phyloP scores from a whole-genome alignment of 768 basidiomycete genomes.

The Boletellus ananas region DNA sequence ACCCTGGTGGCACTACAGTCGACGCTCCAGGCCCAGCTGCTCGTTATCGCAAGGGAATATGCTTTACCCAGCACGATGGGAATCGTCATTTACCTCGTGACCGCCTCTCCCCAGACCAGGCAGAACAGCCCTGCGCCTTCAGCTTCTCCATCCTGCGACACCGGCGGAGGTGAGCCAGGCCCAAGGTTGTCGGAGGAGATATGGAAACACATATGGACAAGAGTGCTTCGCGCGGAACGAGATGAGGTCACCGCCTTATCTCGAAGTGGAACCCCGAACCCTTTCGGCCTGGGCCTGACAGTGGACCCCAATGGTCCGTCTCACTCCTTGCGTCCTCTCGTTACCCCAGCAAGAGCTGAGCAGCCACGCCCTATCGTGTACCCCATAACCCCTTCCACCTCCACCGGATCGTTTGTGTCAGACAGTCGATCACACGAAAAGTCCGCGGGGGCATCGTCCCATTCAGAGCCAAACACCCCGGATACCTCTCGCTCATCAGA shows the following conservation, averaged over 20 bases:
- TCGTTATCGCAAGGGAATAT: constrained; percentile 90
- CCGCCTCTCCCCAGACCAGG: constrained; percentile 27
- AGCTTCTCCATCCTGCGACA: constrained; percentile 20
- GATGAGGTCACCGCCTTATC: constrained; percentile 33
- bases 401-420: constrained; percentile 51
- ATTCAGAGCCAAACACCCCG: constrained; percentile 49
- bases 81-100: constrained; percentile 76
- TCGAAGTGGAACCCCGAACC: constrained; percentile 35
- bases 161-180: constrained; percentile 55
- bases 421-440: constrained; percentile 46
- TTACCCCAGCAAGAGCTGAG: constrained; percentile 42
- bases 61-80: constrained; percentile 85
- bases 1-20: constrained; percentile 84
- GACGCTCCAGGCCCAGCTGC: constrained; percentile 76
- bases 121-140: constrained; percentile 15
- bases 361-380: constrained; percentile 34
- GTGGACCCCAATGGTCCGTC: constrained; percentile 32
- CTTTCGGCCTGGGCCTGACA: constrained; percentile 44
- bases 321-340: constrained; percentile 42
- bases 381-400: constrained; percentile 39
- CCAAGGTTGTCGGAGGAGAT: constrained; percentile 84
- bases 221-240: constrained; percentile 63
- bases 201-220: constrained; percentile 83
- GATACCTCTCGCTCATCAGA: constrained; percentile 45
- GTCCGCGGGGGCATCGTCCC: constrained; percentile 46